Conservation (phyloP, 495 filamentous ascomycete genomes). For the Parachaetomium inaequale region DNA sequence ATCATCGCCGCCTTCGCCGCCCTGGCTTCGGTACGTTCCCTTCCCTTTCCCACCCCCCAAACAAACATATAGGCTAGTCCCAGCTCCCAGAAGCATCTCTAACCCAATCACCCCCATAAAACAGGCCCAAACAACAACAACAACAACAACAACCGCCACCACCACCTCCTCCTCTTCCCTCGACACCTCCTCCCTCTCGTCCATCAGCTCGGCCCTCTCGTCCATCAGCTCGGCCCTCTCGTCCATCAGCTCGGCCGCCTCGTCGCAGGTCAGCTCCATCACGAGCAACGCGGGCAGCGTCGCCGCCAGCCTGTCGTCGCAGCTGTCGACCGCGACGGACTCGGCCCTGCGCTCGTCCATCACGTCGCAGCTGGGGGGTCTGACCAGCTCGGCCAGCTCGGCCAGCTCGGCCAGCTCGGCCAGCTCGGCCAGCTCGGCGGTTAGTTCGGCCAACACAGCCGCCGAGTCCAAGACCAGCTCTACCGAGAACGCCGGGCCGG, state of each 20-base stretch:
- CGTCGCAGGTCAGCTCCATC: slow-evolving; percentile 22
- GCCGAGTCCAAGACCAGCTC: background rate
- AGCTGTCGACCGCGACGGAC: slow-evolving; percentile 29
- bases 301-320: slow-evolving; percentile 20
- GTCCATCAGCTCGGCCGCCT: slow-evolving; percentile 19
- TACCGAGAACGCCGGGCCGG: slow-evolving; percentile 6
- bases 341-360: slow-evolving; percentile 19
- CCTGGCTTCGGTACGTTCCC: slow-evolving; percentile 27
- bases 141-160: slow-evolving; percentile 7
- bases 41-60: background rate
- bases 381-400: slow-evolving; percentile 11
- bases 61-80: too few relatives aligned
- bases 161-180: slow-evolving; percentile 7
- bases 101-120: background rate
- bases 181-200: slow-evolving; percentile 14
- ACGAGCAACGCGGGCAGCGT: slow-evolving; percentile 21
- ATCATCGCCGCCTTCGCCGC: slow-evolving; percentile 28
- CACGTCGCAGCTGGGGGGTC: slow-evolving; percentile 20
- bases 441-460: background rate
- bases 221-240: slow-evolving; percentile 20
- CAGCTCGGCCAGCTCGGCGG: background rate
- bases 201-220: slow-evolving; percentile 19
- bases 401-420: slow-evolving; percentile 4
- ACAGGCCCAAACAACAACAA: slow-evolving; percentile 27
- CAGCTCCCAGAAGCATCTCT: background rate